Evolutionary conservation across 2,329 filamentous ascomycete species (phyloP).

Genomic region (Erysiphe neolycopersici): DNA sequence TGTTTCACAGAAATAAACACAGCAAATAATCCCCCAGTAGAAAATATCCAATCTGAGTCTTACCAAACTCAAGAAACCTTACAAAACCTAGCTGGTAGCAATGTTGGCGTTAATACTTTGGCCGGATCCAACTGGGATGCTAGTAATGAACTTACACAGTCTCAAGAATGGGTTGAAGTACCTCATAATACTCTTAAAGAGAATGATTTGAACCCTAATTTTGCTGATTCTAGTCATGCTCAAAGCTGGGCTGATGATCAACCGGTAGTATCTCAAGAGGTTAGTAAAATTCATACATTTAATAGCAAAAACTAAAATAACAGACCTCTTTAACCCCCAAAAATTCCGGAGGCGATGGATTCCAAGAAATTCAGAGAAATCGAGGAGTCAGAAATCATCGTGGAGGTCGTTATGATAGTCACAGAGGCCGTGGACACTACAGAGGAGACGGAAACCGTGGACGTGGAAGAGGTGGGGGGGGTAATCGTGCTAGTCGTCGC

Average conservation of each 20-base stretch:
- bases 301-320: constrained; percentile 2
- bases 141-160: constrained; percentile 12
- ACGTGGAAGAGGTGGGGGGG: constrained; percentile 8
- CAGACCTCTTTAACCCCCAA: constrained; percentile 11
- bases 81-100: constrained; percentile 8
- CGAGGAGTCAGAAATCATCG: constrained; percentile 22
- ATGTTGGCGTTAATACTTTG: constrained; percentile 15
- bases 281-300: constrained; percentile 11
- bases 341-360: constrained; percentile 32
- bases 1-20: too few species aligned
- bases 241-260: constrained; percentile 69
- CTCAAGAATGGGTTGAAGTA: constrained; percentile 26
- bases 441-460: constrained; percentile 16
- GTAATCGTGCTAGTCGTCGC: constrained; percentile 7
- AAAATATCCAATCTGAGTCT: constrained; percentile 1
- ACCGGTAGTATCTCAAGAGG: constrained; percentile 23
- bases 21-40: not conserved
- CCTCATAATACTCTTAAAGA: constrained; percentile 49
- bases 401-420: constrained; percentile 20
- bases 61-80: too few species aligned
- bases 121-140: constrained; percentile 38
- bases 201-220: constrained; percentile 29
- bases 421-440: constrained; percentile 18
- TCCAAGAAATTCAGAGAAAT: constrained; percentile 40
- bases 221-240: constrained; percentile 24